phyloP scores from a whole-genome alignment of 805 yeast species.

The Yamadazyma kitorensis region DNA sequence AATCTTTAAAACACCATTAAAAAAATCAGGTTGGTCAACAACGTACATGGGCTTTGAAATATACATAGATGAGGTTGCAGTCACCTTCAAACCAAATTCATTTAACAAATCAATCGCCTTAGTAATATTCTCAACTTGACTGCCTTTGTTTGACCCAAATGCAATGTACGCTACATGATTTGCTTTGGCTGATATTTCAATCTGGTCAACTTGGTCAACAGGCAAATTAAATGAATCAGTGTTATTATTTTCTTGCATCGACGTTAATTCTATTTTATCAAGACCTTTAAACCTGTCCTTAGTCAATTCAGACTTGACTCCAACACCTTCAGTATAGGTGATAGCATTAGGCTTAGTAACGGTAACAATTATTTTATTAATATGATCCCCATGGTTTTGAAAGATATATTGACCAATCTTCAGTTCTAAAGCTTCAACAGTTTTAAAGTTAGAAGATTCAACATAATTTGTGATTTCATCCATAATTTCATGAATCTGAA shows the following conservation, averaged over 20 bases:
- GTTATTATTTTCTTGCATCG: conserved; percentile 10
- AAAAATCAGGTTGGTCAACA: conserved; percentile 72
- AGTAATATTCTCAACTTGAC: conserved; percentile 59
- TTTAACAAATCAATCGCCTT: conserved; percentile 50
- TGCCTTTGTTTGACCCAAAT: conserved; percentile 86
- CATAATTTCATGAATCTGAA: conserved; percentile 42
- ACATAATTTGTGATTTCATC: conserved; percentile 55
- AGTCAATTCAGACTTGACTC: conserved; percentile 65
- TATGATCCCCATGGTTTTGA: conserved; percentile 30
- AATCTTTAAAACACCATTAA: conserved; percentile 77
- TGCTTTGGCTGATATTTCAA: conserved; percentile 3
- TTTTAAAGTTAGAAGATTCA: conserved; percentile 79
- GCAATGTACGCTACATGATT: conserved; percentile 68
- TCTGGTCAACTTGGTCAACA: conserved; percentile 17
- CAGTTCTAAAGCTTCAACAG: conserved; percentile 88
- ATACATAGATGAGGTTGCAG: conserved; percentile 72
- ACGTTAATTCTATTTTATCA: conserved; percentile 11
- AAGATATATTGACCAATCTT: conserved; percentile 61
- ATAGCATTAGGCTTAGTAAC: conserved; percentile 90
- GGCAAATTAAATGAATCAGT: conserved; percentile 34
- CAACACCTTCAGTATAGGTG: conserved; percentile 84
- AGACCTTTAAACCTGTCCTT: conserved; percentile 35
- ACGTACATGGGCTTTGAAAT: conserved; percentile 92
- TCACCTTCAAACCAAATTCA: conserved; percentile 41
- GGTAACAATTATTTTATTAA: conserved; percentile 47